Base-by-base conservation (phyloP, 2,329 filamentous ascomycete genomes). In the Talaromyces sp. region DNA sequence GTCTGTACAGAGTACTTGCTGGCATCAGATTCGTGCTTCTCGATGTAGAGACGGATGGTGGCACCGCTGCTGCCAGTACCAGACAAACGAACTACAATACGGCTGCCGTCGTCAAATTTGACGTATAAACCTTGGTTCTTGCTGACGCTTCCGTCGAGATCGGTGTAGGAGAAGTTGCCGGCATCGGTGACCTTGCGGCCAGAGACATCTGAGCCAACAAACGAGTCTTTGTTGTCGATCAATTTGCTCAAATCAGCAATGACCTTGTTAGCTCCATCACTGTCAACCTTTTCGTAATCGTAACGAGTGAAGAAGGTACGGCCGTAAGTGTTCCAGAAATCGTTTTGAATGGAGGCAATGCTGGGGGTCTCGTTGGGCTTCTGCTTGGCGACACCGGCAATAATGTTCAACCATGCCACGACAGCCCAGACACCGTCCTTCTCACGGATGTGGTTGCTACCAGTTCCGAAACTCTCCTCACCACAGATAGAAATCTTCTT, bases 271-370 rank as follows among this genome's bases (percentile, higher is more conserved):
- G 95, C 95, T 47, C 91, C 93, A 8, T 94, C 92, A 56, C 89
- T 90, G 82, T 97, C 93, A 70, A 96, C 93, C 72, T 96, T 88
- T 82, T 99, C 95, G 81, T 97, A 99, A 81, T 99, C 95, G 81
- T 98, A 98, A 69, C 95, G 92, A 51, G 95, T 99, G 86, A 99
- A 99, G 85, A 98, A 99, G 36, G 93, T 97, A 67, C 95, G 93
- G 74, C 95, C 95, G 79, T 99, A 99, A 65, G 88, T 91, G 74
- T 87, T 86, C 95, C 95, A 99, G 87, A 99, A 98, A 77, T 97
- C 92, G 74, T 92, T 88, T 82, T 99, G 95, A 78, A 99, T 97
- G 79, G 93, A 90, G 75, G 91, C 91, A 81, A 99, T 98, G 81
- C 91, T 96, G 60, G 94, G 93, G 2, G 90, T 92, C 71, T 91